These are phyloP conservation scores for Prunus mongolica DNA, from an alignment of 306 rosid genomes.

Conservation along the genomic window DNA sequence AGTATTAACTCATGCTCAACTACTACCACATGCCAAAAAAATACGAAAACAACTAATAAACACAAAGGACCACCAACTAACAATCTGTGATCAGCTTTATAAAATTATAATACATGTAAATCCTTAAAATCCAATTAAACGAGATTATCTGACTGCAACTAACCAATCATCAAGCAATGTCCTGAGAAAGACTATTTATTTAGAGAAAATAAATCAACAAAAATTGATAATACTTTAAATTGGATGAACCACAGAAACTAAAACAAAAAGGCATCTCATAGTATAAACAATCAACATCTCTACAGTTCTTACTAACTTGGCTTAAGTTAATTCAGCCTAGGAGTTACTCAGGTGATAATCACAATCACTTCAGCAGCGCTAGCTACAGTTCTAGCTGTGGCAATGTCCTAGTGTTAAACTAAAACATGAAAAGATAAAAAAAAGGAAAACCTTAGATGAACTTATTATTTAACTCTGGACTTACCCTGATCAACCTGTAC, in stretches of 20 bases:
- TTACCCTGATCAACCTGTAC: constrained; percentile 92
- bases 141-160: no score
- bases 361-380: neutral
- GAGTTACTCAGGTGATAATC: neutral
- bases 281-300: neutral
- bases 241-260: neutral
- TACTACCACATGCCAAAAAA: neutral
- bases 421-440: neutral
- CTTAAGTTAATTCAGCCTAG: neutral
- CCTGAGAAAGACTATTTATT: no score
- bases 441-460: neutral
- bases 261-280: neutral
- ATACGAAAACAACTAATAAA: no score
- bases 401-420: neutral
- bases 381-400: neutral
- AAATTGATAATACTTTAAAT: neutral
- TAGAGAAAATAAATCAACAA: neutral
- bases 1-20: neutral
- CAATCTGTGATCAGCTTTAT: neutral
- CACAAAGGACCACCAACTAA: neutral
- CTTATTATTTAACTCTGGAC: neutral
- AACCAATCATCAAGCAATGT: neutral
- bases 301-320: neutral
- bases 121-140: neutral
- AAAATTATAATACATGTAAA: no score